phyloP scores from a whole-genome alignment of 352 stramenopile species.

The Globisporangium emineosum region DNA sequence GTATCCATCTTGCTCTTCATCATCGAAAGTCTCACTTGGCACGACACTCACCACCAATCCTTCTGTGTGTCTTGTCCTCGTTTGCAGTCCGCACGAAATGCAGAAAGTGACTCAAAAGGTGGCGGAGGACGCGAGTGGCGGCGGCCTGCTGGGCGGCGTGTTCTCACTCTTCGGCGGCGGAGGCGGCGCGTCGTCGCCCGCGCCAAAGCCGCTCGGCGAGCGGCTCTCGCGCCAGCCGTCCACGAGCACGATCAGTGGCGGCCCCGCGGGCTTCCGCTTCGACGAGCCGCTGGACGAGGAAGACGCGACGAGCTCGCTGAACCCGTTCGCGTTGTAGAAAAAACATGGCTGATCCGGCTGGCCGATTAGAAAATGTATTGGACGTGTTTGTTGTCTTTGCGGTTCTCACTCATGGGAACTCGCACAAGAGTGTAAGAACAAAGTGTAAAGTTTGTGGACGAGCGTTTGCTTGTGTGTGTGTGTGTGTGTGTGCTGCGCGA shows the following conservation, averaged over 20 bases:
- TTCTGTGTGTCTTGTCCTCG: background rate
- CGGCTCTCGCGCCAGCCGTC: constrained; percentile 35
- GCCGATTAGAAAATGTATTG: background rate
- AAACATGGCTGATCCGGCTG: too few species aligned
- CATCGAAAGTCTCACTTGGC: constrained; percentile 1
- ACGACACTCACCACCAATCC: background rate
- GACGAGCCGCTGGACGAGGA: constrained; percentile 52
- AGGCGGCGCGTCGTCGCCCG: constrained; percentile 22
- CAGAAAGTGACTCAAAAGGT: constrained; percentile 48
- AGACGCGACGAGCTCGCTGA: constrained; percentile 40
- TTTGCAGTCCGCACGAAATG: constrained; percentile 53
- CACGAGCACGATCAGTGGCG: constrained; percentile 33
- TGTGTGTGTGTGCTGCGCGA: too few species aligned
- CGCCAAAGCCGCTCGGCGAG: constrained; percentile 49
- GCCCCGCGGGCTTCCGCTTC: constrained; percentile 27
- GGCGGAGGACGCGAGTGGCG: constrained; percentile 28
- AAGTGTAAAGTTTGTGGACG: too few species aligned
- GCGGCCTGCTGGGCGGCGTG: constrained; percentile 58
- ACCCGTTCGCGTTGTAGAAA: constrained; percentile 60
- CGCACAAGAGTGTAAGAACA: background rate
- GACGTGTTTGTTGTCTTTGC: background rate
- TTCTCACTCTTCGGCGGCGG: constrained; percentile 67
- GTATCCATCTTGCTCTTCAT: background rate
- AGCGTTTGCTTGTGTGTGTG: too few species aligned
- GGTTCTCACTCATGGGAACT: background rate